Conservation (phyloP, 345 rosid species). For the Rhodamnia argentea region DNA sequence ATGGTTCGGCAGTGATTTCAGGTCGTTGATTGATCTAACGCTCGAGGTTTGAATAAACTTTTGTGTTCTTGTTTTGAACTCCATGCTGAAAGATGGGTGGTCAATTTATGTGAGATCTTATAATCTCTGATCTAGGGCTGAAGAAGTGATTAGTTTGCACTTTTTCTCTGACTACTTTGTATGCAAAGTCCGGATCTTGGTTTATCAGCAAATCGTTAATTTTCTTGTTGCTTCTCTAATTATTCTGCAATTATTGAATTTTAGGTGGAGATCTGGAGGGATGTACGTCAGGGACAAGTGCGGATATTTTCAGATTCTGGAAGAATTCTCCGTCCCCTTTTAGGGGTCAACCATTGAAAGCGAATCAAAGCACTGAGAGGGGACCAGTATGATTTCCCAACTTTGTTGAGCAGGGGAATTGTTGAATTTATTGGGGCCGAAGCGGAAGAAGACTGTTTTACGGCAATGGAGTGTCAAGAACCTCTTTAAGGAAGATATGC, state of each 20-base stretch:
- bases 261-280: slow-evolving; percentile 81
- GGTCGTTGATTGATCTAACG: background rate
- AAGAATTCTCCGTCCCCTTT: slow-evolving; percentile 81
- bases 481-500: slow-evolving; percentile 40
- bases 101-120: background rate
- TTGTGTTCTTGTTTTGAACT: background rate
- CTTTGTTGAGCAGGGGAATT: slow-evolving; percentile 59
- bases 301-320: slow-evolving; percentile 79
- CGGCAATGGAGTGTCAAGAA: slow-evolving; percentile 58
- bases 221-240: background rate
- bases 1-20: background rate
- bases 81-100: background rate
- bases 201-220: too few species aligned
- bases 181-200: background rate
- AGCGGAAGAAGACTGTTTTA: slow-evolving; percentile 80
- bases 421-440: slow-evolving; percentile 69
- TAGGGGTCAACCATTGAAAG: slow-evolving; percentile 55
- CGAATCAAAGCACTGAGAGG: slow-evolving; percentile 42
- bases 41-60: background rate
- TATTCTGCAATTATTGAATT: background rate
- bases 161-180: background rate
- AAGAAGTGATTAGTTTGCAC: background rate
- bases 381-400: slow-evolving; percentile 25
- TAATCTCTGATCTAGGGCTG: background rate
- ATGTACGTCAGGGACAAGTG: slow-evolving; percentile 50